A percentile compares a stretch with the other conserved stretches of the same genome.
Conservation (phyloP, 805 yeast genomes). For the Candida easanensis region DNA sequence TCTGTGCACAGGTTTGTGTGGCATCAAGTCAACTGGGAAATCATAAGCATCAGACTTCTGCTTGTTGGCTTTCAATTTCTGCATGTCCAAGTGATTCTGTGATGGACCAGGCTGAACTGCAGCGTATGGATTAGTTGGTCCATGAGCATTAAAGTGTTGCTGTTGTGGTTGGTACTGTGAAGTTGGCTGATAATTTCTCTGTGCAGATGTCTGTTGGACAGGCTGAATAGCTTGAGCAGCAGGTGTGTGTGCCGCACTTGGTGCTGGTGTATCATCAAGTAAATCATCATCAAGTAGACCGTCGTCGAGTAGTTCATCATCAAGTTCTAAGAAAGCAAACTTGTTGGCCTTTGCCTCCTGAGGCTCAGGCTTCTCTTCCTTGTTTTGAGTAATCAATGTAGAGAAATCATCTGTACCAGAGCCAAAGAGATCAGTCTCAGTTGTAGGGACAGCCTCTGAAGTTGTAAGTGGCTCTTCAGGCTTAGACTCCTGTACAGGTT, state of each 20-base stretch:
- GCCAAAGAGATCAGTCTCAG: background rate
- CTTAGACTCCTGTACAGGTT: no score
- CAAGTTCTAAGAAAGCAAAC: slow-evolving; percentile 18
- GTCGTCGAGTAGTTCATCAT: slow-evolving; percentile 21
- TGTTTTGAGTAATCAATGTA: background rate
- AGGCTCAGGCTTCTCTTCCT: background rate
- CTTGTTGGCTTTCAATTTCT: slow-evolving; percentile 43
- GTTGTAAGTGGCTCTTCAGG: no score
- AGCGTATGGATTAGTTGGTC: background rate
- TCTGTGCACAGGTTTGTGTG: slow-evolving; percentile 29
- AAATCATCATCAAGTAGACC: slow-evolving; percentile 37
- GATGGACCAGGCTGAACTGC: slow-evolving; percentile 5
- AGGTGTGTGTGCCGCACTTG: slow-evolving; percentile 1
- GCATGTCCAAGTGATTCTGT: slow-evolving; percentile 21
- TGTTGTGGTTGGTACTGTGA: slow-evolving; percentile 2
- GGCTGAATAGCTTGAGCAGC: background rate
- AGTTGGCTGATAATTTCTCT: background rate
- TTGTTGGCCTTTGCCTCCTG: slow-evolving; percentile 5
- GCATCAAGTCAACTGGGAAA: slow-evolving; percentile 57
- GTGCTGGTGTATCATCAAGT: slow-evolving; percentile 37
- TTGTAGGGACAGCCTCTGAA: background rate
- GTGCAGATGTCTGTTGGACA: background rate
- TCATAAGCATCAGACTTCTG: slow-evolving; percentile 76
- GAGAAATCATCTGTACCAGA: background rate
- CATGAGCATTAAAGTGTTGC: background rate